Base-by-base conservation (phyloP, 257 asterid genomes). In the Solanum habrochaites region DNA sequence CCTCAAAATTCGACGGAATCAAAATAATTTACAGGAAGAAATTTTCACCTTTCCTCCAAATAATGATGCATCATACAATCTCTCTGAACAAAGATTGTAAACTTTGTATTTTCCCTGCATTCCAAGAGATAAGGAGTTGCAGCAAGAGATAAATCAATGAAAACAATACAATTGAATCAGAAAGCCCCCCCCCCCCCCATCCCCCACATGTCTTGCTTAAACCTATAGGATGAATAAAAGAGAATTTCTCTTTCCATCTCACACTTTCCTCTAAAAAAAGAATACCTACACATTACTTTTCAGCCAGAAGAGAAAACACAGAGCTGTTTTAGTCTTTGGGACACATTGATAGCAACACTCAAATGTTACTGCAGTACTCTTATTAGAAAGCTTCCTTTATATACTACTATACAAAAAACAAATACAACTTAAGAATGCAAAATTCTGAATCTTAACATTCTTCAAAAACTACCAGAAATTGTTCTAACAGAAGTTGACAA, bases 71-170 rank as follows among this genome's bases (percentile, higher is more conserved):
- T 95, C 98, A 49, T 96, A 96, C 87, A 96, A 83, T 89, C 99
- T 96, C 93, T 96, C 99, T 25, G 99, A 96, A 90, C 99, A 96
- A 83, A 96, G 98, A 94, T 96, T 96, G 91, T 96, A 96, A 62
- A 96, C 99, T 91, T 96, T 96, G 91, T 96, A 96, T 82, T 95
- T 95, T 82, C 96, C 98, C 99, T 96, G 94, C 93, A 91, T 84
- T 84, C 40, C 40, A 81, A n/a, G 69, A 49, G 85, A 81, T 35
- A 25, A n/a, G 45, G 42, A 80, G 29, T 47, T 47, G 29, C 67
- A 80, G 64, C 18, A 81, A 29, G 69, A 81, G 43, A 81, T 18
- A 47, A 81, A 29, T 49, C 58, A 27, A 49, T 18, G 85, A 49
- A 81, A 81, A 49, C 69, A 80, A 78, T 29, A 80, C 69, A 64